Evolutionary conservation across 305 asterid species (phyloP).

Genomic region (Caryopteris hybrid): DNA sequence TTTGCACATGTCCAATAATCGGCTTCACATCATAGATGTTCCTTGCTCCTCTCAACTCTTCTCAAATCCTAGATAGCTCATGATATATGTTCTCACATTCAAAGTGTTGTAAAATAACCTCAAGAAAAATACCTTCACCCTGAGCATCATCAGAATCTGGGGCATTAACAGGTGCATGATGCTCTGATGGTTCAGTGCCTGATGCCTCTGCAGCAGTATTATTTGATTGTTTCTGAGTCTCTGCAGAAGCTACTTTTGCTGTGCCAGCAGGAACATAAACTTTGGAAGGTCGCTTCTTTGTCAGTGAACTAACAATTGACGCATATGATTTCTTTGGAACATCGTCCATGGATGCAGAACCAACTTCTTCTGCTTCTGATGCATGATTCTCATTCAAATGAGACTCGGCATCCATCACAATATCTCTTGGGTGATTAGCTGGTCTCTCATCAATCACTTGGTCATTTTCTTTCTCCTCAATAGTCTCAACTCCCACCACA

Average conservation of each 20-base stretch:
- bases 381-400: constrained; percentile 32
- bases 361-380: constrained; percentile 24
- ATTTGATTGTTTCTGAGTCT: constrained; percentile 39
- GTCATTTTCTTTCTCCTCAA: constrained; percentile 34
- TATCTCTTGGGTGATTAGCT: constrained; percentile 36
- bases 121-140: constrained; percentile 52
- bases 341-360: constrained; percentile 43
- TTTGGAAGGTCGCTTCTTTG: constrained; percentile 42
- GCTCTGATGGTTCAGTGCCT: constrained; percentile 36
- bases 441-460: constrained; percentile 39
- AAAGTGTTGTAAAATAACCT: constrained; percentile 5
- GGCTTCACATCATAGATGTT: constrained; percentile 2
- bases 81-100: neutral
- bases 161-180: constrained; percentile 23
- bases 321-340: constrained; percentile 79
- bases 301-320: constrained; percentile 59
- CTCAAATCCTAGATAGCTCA: constrained; percentile 5
- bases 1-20: neutral
- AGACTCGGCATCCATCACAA: constrained; percentile 38
- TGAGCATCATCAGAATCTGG: constrained; percentile 39
- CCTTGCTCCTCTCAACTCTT: neutral
- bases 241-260: constrained; percentile 27
- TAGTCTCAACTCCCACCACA: constrained; percentile 32
- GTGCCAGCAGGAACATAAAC: constrained; percentile 51
- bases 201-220: constrained; percentile 30